phyloP scores from a whole-genome alignment of 2,329 filamentous ascomycete genomes.

The Aschersonia sp. region DNA sequence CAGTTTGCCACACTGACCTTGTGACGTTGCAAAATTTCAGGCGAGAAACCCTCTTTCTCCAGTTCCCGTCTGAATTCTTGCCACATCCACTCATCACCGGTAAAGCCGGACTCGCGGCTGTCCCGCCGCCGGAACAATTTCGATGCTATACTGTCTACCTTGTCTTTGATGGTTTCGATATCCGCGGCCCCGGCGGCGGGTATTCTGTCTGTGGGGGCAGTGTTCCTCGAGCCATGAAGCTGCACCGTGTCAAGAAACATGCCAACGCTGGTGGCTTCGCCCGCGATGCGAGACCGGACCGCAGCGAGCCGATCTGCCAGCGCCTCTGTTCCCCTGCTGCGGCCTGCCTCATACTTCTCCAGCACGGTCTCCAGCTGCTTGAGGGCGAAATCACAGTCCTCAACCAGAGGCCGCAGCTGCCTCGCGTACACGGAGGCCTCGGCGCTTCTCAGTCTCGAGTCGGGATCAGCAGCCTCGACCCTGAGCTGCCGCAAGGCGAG shows the following conservation, averaged over 20 bases:
- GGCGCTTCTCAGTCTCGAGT: conserved; percentile 36
- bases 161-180: conserved; percentile 42
- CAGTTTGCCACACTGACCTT: conserved; percentile 28
- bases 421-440: conserved; percentile 28
- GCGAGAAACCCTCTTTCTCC: conserved; percentile 42
- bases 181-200: conserved; percentile 21
- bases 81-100: conserved; percentile 40
- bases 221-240: conserved; percentile 29
- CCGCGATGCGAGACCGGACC: conserved; percentile 30
- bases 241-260: conserved; percentile 44
- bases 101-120: conserved; percentile 18
- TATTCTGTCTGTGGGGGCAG: conserved; percentile 14
- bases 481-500: conserved; percentile 42
- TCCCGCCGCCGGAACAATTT: conserved; percentile 30
- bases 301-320: conserved; percentile 24
- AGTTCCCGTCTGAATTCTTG: conserved; percentile 43
- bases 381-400: conserved; percentile 40
- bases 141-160: conserved; percentile 42
- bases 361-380: conserved; percentile 39
- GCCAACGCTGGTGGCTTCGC: conserved; percentile 37
- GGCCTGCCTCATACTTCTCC: conserved; percentile 25
- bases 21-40: conserved; percentile 37
- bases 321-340: conserved; percentile 14
- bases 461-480: conserved; percentile 39
- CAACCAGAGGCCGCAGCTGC: conserved; percentile 35